Percentiles rank a stretch among this genome's conserved stretches.
These are phyloP conservation scores for Yamadazyma nakazawae DNA, from an alignment of 805 yeast genomes.

Conservation along the genomic window DNA sequence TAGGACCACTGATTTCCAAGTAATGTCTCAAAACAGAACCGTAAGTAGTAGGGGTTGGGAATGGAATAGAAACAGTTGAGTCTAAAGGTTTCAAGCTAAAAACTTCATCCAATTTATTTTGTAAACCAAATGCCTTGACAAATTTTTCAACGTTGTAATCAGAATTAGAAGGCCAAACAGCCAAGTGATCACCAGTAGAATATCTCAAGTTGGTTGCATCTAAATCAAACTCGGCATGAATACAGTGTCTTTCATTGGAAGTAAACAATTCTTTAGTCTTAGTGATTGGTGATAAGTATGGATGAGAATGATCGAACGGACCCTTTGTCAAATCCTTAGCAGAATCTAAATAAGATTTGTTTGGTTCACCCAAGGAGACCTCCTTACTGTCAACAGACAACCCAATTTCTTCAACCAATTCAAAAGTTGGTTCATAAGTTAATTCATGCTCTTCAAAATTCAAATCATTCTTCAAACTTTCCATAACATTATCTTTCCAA, in stretches of 20 bases:
- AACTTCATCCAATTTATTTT: conserved; percentile 49
- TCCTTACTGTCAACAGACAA: conserved; percentile 28
- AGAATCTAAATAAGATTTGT: conserved; percentile 38
- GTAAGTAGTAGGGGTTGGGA: conserved; percentile 83
- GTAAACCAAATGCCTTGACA: conserved; percentile 58
- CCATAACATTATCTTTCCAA: conserved; percentile 84
- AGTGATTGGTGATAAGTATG: conserved; percentile 70
- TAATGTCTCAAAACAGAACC: conserved; percentile 83
- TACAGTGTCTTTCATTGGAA: conserved; percentile 65
- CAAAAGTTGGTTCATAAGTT: conserved; percentile 67
- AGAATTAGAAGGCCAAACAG: conserved; percentile 90
- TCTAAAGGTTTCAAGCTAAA: conserved; percentile 70
- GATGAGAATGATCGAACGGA: conserved; percentile 80
- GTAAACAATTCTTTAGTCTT: conserved; percentile 68
- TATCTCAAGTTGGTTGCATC: conserved; percentile 72
- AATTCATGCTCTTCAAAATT: conserved; percentile 78
- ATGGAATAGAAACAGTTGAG: conserved; percentile 57
- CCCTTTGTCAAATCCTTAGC: conserved; percentile 47
- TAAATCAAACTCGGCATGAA: conserved; percentile 86
- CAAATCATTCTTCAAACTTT: conserved; percentile 58
- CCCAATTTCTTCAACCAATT: conserved; percentile 35
- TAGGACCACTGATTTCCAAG: conserved; percentile 88
- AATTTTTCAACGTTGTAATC: conserved; percentile 70
- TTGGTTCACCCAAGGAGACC: conserved; percentile 76
- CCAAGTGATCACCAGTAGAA: conserved; percentile 94